Conservation (phyloP, 306 rosid species). For the Lathyrus tuberosus region DNA sequence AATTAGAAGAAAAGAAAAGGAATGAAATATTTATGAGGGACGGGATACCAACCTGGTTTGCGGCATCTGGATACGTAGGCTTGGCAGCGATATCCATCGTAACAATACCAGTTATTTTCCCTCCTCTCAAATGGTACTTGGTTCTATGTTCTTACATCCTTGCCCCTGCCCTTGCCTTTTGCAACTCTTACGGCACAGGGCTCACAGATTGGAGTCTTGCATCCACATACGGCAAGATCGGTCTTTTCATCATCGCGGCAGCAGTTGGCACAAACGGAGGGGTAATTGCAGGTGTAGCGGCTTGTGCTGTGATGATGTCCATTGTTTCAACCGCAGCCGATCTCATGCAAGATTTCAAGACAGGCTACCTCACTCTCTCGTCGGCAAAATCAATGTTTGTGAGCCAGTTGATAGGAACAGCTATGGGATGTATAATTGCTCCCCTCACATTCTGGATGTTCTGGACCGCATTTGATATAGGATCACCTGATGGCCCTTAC, state of each 20-base stretch:
- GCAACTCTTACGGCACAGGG: constrained; percentile 91
- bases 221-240: constrained; percentile 88
- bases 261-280: constrained; percentile 82
- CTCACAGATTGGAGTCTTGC: constrained; percentile 86
- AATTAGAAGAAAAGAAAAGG: constrained; percentile 59
- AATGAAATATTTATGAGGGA: constrained; percentile 79
- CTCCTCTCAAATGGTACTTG: constrained; percentile 93
- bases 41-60: constrained; percentile 81
- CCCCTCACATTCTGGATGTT: constrained; percentile 98
- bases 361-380: constrained; percentile 91
- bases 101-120: constrained; percentile 80
- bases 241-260: constrained; percentile 82
- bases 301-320: constrained; percentile 92
- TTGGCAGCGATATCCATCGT: constrained; percentile 72
- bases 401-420: constrained; percentile 87
- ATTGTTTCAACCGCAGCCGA: constrained; percentile 95
- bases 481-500: constrained; percentile 86
- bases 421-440: constrained; percentile 92
- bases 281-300: constrained; percentile 82
- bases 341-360: constrained; percentile 99
- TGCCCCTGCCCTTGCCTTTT: constrained; percentile 93
- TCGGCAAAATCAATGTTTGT: constrained; percentile 95
- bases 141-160: constrained; percentile 78
- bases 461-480: constrained; percentile 93
- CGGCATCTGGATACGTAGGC: constrained; percentile 82